phyloP scores from a whole-genome alignment of 306 rosid species.

The Acmispon strigosus region DNA sequence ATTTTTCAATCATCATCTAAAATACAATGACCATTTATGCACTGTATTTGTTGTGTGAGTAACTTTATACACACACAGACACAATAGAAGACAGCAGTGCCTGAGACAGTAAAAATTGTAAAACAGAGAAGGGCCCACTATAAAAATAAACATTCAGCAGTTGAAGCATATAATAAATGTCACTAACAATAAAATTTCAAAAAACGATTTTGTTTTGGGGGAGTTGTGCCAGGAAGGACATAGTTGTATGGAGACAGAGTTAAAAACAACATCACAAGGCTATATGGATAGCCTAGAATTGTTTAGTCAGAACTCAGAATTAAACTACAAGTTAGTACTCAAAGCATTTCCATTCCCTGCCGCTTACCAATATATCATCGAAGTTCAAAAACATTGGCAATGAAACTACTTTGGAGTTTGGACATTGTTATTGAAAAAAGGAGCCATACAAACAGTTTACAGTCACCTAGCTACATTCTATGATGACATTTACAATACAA shows the following conservation, averaged over 20 bases:
- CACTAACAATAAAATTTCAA: not conserved
- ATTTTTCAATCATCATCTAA: not conserved
- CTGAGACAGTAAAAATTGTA: not conserved
- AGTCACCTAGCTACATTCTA: not conserved
- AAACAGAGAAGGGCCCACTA: not conserved
- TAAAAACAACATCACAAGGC: not conserved
- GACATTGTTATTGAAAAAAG: not conserved
- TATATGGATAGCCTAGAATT: not conserved
- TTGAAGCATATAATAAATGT: constrained; percentile 5
- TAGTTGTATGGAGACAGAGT: not conserved
- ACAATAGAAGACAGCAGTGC: not conserved
- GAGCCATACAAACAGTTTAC: not conserved
- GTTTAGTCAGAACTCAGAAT: not conserved
- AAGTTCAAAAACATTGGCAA: not conserved
- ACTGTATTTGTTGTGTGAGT: not conserved
- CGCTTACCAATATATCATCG: not conserved
- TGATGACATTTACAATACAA: not conserved
- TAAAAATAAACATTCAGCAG: not conserved
- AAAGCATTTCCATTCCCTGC: not conserved
- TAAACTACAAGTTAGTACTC: not conserved
- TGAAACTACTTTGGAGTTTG: not conserved
- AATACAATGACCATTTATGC: not conserved
- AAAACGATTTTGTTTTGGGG: not conserved
- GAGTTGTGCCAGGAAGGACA: not conserved
- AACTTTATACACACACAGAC: too few species aligned